Conservation (phyloP, 306 rosid genomes). For the Cicer arietinum region DNA sequence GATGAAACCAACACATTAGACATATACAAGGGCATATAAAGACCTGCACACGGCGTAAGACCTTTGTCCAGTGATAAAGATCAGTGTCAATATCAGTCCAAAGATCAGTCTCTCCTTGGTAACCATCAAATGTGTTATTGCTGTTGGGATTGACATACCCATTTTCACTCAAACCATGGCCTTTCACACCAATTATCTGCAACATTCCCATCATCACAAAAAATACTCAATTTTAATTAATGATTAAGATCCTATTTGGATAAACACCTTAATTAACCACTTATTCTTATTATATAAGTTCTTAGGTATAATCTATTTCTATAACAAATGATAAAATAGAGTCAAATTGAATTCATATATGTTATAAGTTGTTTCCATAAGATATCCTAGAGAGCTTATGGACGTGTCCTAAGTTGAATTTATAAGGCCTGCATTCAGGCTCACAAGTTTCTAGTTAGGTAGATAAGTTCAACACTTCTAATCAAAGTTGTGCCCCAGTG, state of each 20-base stretch:
- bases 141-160: constrained; percentile 39
- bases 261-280: too few species aligned
- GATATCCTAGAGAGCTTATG: too few species aligned
- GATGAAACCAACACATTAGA: background rate
- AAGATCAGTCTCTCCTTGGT: constrained; percentile 48
- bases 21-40: background rate
- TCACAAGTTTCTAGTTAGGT: too few species aligned
- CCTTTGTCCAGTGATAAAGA: constrained; percentile 88
- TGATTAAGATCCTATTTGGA: background rate
- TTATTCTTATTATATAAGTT: too few species aligned
- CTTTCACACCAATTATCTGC: constrained; percentile 83
- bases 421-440: too few species aligned
- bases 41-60: constrained; percentile 91
- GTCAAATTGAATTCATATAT: too few species aligned
- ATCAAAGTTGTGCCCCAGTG: too few species aligned
- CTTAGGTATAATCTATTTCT: too few species aligned
- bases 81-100: constrained; percentile 79
- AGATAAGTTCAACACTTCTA: too few species aligned
- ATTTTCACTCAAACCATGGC: constrained; percentile 54
- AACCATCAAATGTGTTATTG: constrained; percentile 38
- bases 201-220: constrained; percentile 24
- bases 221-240: constrained; percentile 22
- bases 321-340: too few species aligned
- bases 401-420: too few species aligned
- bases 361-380: too few species aligned